A percentile compares a stretch with the other conserved stretches of the same genome.
Conservation (phyloP, 176 grass and related monocot genomes). For the Avena insularis region DNA sequence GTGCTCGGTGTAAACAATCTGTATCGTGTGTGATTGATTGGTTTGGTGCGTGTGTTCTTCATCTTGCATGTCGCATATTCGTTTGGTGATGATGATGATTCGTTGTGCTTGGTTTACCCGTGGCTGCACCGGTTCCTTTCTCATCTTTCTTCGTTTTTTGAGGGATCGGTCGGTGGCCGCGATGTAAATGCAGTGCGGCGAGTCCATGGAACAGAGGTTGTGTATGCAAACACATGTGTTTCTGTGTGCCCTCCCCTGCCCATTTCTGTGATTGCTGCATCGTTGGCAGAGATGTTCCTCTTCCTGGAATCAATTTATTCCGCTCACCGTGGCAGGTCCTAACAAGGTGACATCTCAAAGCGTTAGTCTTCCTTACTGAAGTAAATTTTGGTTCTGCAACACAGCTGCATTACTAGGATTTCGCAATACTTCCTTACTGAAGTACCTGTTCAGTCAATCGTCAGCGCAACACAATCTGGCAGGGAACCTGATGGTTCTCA, state of each 20-base stretch:
- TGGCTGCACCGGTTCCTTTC: not conserved
- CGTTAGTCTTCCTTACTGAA: too few species aligned
- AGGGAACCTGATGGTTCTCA: too few species aligned
- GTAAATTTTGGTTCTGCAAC: too few species aligned
- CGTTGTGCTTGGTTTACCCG: not conserved
- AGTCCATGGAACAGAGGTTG: not conserved
- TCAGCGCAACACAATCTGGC: too few species aligned
- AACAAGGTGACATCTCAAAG: too few species aligned
- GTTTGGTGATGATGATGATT: conserved; percentile 1
- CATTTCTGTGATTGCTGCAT: too few species aligned
- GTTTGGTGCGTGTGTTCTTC: conserved; percentile 33
- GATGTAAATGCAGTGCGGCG: not conserved
- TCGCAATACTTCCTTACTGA: too few species aligned
- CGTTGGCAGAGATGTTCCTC: too few species aligned
- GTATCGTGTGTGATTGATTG: conserved; percentile 33
- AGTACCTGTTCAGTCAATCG: too few species aligned
- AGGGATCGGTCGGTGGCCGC: not conserved
- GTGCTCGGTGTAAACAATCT: not conserved
- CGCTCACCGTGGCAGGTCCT: too few species aligned
- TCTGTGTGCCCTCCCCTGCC: not conserved
- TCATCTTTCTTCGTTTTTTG: not conserved
- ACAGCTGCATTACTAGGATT: too few species aligned
- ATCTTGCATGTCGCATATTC: not conserved
- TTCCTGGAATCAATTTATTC: too few species aligned
- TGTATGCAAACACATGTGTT: not conserved